phyloP scores from a whole-genome alignment of 2,329 filamentous ascomycete species.

The Paramyrothecium roridum region DNA sequence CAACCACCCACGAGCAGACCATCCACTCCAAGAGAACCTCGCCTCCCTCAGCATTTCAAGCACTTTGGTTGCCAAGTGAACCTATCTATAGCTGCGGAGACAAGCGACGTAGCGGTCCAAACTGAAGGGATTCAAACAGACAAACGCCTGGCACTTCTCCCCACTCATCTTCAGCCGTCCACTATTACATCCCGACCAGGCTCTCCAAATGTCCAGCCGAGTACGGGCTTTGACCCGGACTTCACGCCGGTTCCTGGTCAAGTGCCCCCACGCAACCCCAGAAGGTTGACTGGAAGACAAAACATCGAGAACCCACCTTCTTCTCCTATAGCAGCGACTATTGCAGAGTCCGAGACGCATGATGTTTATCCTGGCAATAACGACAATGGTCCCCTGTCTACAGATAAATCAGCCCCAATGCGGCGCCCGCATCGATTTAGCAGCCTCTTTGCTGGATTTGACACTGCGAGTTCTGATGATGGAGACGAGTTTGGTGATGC shows the following conservation, averaged over 20 bases:
- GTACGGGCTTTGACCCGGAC: constrained; percentile 28
- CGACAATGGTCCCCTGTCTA: constrained; percentile 70
- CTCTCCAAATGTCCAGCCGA: constrained; percentile 43
- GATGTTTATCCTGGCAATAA: constrained; percentile 77
- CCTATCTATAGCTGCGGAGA: constrained; percentile 18
- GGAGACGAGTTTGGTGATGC: constrained; percentile 58
- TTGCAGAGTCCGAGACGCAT: constrained; percentile 39
- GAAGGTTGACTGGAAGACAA: constrained; percentile 45
- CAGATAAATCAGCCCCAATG: constrained; percentile 51
- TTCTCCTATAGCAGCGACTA: constrained; percentile 35
- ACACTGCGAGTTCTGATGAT: constrained; percentile 67
- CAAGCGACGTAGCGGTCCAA: constrained; percentile 55
- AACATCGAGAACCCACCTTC: constrained; percentile 45
- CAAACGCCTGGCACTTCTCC: constrained; percentile 69
- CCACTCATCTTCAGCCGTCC: constrained; percentile 75
- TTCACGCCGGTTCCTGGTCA: constrained; percentile 52
- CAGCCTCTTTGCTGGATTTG: constrained; percentile 84
- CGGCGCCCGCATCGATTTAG: constrained; percentile 72
- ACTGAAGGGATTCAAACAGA: constrained; percentile 91
- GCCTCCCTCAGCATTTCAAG: constrained; percentile 78
- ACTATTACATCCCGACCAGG: constrained; percentile 62
- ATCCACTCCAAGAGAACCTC: constrained; percentile 69
- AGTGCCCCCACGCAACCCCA: constrained; percentile 58
- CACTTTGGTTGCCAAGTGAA: constrained; percentile 80
- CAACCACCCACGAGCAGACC: constrained; percentile 84